These are phyloP conservation scores for Aspergillus melleus DNA, from an alignment of 2,329 filamentous ascomycete genomes.

Conservation along the genomic window DNA sequence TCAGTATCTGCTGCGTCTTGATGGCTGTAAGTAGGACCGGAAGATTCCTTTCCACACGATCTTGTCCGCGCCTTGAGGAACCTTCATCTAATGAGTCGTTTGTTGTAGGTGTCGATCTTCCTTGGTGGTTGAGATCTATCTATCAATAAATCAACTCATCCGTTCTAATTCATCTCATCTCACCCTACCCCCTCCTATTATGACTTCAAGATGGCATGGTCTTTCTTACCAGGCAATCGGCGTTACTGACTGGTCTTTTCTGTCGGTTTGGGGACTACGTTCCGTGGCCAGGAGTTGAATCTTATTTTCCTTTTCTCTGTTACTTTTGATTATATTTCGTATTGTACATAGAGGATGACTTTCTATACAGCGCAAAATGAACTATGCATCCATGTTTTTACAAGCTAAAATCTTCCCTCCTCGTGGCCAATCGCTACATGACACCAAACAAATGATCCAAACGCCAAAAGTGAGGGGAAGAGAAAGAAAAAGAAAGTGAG, in stretches of 20 bases:
- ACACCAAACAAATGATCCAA: constrained; percentile 11
- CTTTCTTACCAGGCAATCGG: constrained; percentile 12
- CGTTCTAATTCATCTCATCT: not conserved
- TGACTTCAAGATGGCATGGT: constrained; percentile 10
- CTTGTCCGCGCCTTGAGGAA: not conserved
- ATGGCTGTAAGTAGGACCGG: constrained; percentile 74
- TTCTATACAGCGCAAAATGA: constrained; percentile 7
- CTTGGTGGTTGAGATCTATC: constrained; percentile 31
- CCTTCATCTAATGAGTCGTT: not conserved
- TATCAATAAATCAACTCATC: not conserved
- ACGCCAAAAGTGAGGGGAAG: constrained; percentile 15
- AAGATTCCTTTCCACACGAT: not conserved
- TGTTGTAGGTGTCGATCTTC: constrained; percentile 37
- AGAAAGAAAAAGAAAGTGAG: not conserved
- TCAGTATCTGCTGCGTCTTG: constrained; percentile 86
- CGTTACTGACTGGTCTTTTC: constrained; percentile 13
- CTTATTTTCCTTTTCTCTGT: not conserved
- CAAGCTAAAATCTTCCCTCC: not conserved
- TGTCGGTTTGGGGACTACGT: not conserved
- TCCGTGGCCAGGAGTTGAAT: not conserved
- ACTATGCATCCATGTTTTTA: constrained; percentile 14
- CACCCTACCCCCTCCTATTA: not conserved
- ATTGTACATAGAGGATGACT: constrained; percentile 27
- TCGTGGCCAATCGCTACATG: constrained; percentile 3
- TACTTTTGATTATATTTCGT: constrained; percentile 23